A percentile compares a stretch with the other conserved stretches of the same genome.
phyloP scores from a whole-genome alignment of 192 early-diverging fungal genomes.

The Coemansia asiatica region DNA sequence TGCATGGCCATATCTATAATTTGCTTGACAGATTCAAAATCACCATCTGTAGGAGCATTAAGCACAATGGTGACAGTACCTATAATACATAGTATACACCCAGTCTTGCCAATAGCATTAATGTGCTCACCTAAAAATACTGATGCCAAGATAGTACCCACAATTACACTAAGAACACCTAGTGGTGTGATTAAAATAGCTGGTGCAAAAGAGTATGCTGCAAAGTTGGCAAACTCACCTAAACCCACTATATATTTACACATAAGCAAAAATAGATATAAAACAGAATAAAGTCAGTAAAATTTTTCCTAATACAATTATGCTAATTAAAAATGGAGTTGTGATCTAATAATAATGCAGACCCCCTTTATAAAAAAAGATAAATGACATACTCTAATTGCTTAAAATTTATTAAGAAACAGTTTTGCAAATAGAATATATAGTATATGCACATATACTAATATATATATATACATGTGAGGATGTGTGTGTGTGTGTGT shows the following conservation, averaged over 20 bases:
- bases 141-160: slow-evolving; percentile 83
- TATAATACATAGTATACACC: slow-evolving; percentile 86
- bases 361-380: too few relatives aligned
- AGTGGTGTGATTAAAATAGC: slow-evolving; percentile 94
- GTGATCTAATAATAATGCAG: too few relatives aligned
- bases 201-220: slow-evolving; percentile 93
- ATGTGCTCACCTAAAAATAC: slow-evolving; percentile 87
- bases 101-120: slow-evolving; percentile 78
- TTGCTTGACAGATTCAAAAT: slow-evolving; percentile 78
- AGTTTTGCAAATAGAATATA: too few relatives aligned
- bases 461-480: too few relatives aligned
- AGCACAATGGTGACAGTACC: slow-evolving; percentile 84
- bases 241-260: slow-evolving; percentile 68
- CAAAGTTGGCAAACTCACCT: slow-evolving; percentile 94
- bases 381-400: too few relatives aligned
- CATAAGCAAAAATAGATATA: background rate
- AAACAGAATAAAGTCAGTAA: background rate
- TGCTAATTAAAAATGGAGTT: too few relatives aligned
- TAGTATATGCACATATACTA: too few relatives aligned
- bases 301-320: too few relatives aligned
- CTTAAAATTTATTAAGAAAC: too few relatives aligned
- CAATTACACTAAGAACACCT: slow-evolving; percentile 85
- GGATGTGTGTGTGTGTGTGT: too few relatives aligned
- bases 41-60: slow-evolving; percentile 81
- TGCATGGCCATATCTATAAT: slow-evolving; percentile 77